Evolutionary conservation across 2,329 filamentous ascomycete genomes (phyloP).

Genomic region (Thielaviopsis ethacetica): DNA sequence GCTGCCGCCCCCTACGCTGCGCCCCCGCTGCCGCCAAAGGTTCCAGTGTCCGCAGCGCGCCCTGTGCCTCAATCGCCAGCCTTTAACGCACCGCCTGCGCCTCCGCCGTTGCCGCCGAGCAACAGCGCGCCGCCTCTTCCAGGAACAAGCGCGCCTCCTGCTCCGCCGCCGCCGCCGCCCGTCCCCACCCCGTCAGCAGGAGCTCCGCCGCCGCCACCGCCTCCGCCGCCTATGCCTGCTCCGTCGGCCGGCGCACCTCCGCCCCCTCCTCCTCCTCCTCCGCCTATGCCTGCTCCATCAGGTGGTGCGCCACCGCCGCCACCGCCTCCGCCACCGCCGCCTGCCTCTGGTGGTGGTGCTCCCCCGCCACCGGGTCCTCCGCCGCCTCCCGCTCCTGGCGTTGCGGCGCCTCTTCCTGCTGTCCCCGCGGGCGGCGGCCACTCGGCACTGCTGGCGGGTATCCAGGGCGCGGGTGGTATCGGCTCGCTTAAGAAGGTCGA

Average conservation of each 20-base stretch:
- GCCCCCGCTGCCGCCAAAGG: neutral
- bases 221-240: constrained; percentile 22
- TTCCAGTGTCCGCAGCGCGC: neutral
- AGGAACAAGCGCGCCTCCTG: constrained; percentile 41
- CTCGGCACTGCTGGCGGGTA: constrained; percentile 51
- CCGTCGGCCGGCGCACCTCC: constrained; percentile 21
- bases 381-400: constrained; percentile 40
- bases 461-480: constrained; percentile 53
- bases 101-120: constrained; percentile 9
- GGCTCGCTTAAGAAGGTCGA: constrained; percentile 61
- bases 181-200: constrained; percentile 32
- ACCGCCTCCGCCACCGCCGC: constrained; percentile 24
- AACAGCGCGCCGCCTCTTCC: constrained; percentile 42
- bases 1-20: constrained; percentile 4
- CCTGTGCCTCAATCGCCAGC: neutral
- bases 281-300: constrained; percentile 18
- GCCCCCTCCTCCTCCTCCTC: constrained; percentile 31
- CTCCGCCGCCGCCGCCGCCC: constrained; percentile 39
- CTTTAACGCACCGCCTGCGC: constrained; percentile 8
- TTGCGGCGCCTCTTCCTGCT: constrained; percentile 41
- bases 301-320: constrained; percentile 20
- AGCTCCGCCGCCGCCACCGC: constrained; percentile 22
- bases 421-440: constrained; percentile 32
- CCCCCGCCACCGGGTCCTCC: constrained; percentile 25
- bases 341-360: constrained; percentile 18